Evolutionary conservation across 2,329 filamentous ascomycete species (phyloP), one percentile per base, ranked within the genome.

Genomic region (Cladorrhinum sp.): DNA sequence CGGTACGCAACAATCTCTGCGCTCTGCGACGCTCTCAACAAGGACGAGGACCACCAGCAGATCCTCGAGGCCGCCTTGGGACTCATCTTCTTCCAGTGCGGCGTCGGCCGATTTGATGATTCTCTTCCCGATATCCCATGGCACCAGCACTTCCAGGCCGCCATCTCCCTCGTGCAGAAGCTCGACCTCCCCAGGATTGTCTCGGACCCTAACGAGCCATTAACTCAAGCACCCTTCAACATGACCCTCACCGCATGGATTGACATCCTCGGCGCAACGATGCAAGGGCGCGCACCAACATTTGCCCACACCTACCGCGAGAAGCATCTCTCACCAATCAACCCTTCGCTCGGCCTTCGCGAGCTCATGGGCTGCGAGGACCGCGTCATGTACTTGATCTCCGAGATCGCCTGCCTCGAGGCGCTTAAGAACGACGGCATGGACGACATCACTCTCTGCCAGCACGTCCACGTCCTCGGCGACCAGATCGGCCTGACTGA

Each of bases 351-450:
- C 13, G 95, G 95, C 10, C 83, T 99, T 38, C 87, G 89, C 57
- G 92, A 96, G 78, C 84, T 98, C 55, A 98, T 98, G 93, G 95
- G 95, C 67, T 98, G 95, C 75, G 93, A 98, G 65, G 95, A 99
- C 76, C 87, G 88, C 22, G 90, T 98, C 76, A 97, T 99, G 92
- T 98, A 96, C 75, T 82, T 98, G 69, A 96, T 99, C 73, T 96
- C 92, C 1, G 95, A 99, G 77, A 96, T 98, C 69, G 91, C 93
- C 58, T 98, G 95, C 75, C 86, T 99, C 57, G 95, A 98, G 74
- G 90, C 91, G 2, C 85, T 97, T 65, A 96, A 95, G 80, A 78
- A 81, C 41, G 86, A 90, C 62, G 90, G 90, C 68, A 92, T 95
- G 78, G 90, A 96, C 67, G 88, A 95, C 70, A 87, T 95, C 65